Base-by-base conservation (phyloP, 768 basidiomycete species). In the Lactarius deliciosus region DNA sequence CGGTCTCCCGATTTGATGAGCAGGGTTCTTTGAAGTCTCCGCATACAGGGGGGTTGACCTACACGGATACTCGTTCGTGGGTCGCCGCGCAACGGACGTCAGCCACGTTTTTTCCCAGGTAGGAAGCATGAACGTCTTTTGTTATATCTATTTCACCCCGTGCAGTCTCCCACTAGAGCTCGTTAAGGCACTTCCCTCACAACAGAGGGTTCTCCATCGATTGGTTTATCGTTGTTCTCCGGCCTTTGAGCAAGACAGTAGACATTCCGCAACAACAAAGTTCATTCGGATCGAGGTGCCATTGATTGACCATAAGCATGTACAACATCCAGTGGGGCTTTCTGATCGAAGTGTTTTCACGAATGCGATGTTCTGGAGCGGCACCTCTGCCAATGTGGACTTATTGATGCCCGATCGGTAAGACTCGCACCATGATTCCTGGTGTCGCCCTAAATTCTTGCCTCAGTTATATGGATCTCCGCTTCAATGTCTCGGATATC, bases 81-180 rank as follows among this genome's bases (percentile, higher is more conserved):
- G 71, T 83, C 9, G 65, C 75, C 70, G 72, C 74, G 2, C 72
- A 76, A 22, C 70, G 72, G 50, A 68, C 72, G 15, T 75, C 76
- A 57, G 66, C 77, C 32, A 47, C 50, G 60, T 88, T 87, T 69
- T 77, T 85, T 57, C 80, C 85, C 41, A 85, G 82, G 87, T 87
- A 61, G 40, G 73, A 55, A 18, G 40, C 16, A 25, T 38, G 20
- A 50, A 22, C 36, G 8, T 47, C 16, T 15, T 57, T 57, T 56
- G 11, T 20, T 59, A 36, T 58, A 20, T 47, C 56, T 25, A 66
- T 66, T 18, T 20, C 47, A 58, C 25, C 34, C 32, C 18, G 18
- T 38, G 13, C 38, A 71, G 70, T 60, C 65, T 71, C 25, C 70
- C 70, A 2, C 60, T 61, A 6, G 60, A 58, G 10, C 61, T 71